phyloP scores from a whole-genome alignment of 2,329 filamentous ascomycete species.

The Microsporum canis region DNA sequence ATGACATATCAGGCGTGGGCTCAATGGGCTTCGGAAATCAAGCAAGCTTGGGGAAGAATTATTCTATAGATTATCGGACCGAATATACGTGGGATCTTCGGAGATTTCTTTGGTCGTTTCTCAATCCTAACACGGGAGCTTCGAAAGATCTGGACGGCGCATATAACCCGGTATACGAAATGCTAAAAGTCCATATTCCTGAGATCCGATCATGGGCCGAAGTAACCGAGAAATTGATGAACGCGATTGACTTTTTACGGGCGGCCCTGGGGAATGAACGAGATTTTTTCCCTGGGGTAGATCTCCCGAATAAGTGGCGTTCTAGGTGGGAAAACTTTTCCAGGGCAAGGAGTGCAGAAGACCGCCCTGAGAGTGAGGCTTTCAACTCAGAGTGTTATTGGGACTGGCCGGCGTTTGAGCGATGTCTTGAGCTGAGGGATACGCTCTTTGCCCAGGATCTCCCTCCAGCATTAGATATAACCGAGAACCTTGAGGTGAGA shows the following conservation, averaged over 20 bases:
- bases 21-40: not conserved
- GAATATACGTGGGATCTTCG: not conserved
- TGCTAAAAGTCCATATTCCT: not conserved
- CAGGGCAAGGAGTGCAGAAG: not conserved
- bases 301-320: not conserved
- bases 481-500: not conserved
- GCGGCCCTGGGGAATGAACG: not conserved
- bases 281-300: not conserved
- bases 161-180: not conserved
- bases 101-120: not conserved
- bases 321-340: not conserved
- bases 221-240: not conserved
- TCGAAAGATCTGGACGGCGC: not conserved
- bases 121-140: not conserved
- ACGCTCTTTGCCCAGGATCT: not conserved
- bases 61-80: not conserved
- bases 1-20: not conserved
- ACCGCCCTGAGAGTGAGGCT: not conserved
- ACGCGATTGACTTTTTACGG: not conserved
- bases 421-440: not conserved
- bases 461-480: not conserved
- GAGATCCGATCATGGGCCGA: not conserved
- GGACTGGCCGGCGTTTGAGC: constrained; percentile 2
- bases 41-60: not conserved
- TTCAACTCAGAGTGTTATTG: not conserved